phyloP scores from a whole-genome alignment of 1,284 basidiomycete genomes.

The Rhodotorula sp. region DNA sequence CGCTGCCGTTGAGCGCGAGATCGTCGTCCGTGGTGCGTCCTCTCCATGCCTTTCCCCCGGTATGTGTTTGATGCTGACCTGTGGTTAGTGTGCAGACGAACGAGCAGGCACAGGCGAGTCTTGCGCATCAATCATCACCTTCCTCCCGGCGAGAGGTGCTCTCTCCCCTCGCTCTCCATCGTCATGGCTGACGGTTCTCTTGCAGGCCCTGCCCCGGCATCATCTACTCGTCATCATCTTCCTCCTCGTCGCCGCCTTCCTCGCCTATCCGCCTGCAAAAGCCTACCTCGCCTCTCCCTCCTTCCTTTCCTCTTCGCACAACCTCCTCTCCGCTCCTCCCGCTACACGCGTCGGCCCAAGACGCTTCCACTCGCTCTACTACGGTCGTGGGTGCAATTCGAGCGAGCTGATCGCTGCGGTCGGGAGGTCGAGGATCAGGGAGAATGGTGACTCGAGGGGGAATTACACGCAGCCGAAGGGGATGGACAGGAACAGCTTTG shows the following conservation, averaged over 20 bases:
- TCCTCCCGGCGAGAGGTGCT: too few species aligned
- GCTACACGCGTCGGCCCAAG: constrained; percentile 1
- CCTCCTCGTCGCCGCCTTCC: background rate
- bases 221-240: background rate
- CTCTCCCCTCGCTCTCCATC: background rate
- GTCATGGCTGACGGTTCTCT: background rate
- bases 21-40: too few species aligned
- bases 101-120: too few species aligned
- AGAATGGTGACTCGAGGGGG: background rate
- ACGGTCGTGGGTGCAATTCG: constrained; percentile 7
- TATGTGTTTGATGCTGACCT: too few species aligned
- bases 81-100: too few species aligned
- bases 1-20: too few species aligned
- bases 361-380: background rate
- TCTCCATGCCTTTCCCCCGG: too few species aligned
- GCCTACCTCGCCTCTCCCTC: background rate
- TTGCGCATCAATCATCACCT: too few species aligned
- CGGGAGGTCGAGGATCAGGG: background rate
- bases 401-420: constrained; percentile 2
- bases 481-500: background rate
- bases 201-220: background rate
- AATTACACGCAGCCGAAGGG: background rate
- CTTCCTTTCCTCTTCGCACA: background rate
- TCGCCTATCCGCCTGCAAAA: background rate
- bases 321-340: background rate